Evolutionary conservation across 2,329 filamentous ascomycete species (phyloP).

Genomic region (Trichoderma polysporum): DNA sequence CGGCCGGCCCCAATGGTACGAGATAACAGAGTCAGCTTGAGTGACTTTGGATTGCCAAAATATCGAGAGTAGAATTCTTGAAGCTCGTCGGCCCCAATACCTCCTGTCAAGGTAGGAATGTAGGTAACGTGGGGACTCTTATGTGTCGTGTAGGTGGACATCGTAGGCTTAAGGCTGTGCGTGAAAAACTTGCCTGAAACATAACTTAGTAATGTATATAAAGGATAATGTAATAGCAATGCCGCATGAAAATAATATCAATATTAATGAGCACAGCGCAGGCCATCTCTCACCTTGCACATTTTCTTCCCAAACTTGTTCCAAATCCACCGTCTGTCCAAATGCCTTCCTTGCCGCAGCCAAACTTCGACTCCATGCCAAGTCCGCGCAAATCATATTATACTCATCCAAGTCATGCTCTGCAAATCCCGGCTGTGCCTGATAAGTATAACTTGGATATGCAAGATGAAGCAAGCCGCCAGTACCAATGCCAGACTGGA

Average conservation of each 20-base stretch:
- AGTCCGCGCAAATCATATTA: conserved; percentile 59
- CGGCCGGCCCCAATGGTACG: conserved; percentile 64
- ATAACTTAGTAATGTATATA: not conserved
- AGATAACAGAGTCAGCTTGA: conserved; percentile 60
- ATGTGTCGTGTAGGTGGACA: conserved; percentile 60
- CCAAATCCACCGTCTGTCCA: conserved; percentile 61
- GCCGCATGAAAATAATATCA: not conserved
- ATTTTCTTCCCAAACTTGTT: conserved; percentile 65
- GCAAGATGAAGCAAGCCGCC: conserved; percentile 38
- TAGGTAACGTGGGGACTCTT: conserved; percentile 67
- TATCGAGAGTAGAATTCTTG: conserved; percentile 64
- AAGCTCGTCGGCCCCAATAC: conserved; percentile 58
- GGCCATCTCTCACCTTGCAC: conserved; percentile 49
- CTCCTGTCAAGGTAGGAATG: conserved; percentile 64
- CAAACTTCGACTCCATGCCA: conserved; percentile 69
- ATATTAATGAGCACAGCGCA: not conserved
- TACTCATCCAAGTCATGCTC: conserved; percentile 69
- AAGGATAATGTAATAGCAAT: not conserved
- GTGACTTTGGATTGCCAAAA: conserved; percentile 63
- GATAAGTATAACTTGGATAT: conserved; percentile 43
- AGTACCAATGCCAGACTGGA: conserved; percentile 39
- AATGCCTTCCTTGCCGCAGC: conserved; percentile 61
- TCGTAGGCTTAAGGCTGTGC: conserved; percentile 57
- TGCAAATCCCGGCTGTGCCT: conserved; percentile 64
- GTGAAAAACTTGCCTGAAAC: conserved; percentile 53